These are phyloP conservation scores for Ramalina peruviana DNA, from an alignment of 495 filamentous ascomycete species.

Conservation along the genomic window DNA sequence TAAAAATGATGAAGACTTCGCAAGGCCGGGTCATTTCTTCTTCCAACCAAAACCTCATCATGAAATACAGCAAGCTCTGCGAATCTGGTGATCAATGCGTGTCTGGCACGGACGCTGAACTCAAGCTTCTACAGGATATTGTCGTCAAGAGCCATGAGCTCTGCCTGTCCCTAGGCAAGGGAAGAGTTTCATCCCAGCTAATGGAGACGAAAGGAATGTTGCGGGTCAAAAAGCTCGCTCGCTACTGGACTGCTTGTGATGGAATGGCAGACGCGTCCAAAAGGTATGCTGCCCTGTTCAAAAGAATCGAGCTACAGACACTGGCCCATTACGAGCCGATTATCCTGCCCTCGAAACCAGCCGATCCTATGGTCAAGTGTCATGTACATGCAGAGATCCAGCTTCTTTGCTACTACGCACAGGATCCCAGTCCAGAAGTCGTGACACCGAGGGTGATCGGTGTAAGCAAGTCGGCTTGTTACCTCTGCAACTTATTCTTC, in stretches of 20 bases:
- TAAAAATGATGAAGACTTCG: neutral
- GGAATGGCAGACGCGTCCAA: conserved; percentile 5
- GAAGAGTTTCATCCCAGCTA: neutral
- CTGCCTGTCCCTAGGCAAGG: neutral
- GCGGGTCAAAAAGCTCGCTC: conserved; percentile 14
- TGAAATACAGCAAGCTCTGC: neutral
- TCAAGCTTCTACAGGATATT: neutral
- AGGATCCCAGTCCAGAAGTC: neutral
- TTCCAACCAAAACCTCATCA: neutral
- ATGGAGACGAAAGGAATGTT: neutral
- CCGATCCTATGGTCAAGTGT: neutral
- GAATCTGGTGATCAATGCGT: neutral
- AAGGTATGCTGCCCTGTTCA: conserved; percentile 5
- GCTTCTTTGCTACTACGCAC: conserved; percentile 3
- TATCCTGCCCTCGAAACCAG: neutral
- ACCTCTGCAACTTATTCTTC: conserved; percentile 17
- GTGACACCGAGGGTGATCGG: conserved; percentile 10
- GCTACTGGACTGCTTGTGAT: conserved; percentile 14
- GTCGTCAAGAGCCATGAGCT: conserved; percentile 5
- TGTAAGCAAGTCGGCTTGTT: conserved; percentile 15
- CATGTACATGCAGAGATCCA: conserved; percentile 18
- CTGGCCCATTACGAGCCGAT: conserved; percentile 3
- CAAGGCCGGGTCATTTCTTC: neutral
- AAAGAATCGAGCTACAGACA: neutral
- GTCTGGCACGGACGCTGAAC: neutral